A percentile compares a stretch with the other conserved stretches of the same genome.
phyloP scores from a whole-genome alignment of 139 green algal genomes.

The Auxenochlorella pyrenoidosa region DNA sequence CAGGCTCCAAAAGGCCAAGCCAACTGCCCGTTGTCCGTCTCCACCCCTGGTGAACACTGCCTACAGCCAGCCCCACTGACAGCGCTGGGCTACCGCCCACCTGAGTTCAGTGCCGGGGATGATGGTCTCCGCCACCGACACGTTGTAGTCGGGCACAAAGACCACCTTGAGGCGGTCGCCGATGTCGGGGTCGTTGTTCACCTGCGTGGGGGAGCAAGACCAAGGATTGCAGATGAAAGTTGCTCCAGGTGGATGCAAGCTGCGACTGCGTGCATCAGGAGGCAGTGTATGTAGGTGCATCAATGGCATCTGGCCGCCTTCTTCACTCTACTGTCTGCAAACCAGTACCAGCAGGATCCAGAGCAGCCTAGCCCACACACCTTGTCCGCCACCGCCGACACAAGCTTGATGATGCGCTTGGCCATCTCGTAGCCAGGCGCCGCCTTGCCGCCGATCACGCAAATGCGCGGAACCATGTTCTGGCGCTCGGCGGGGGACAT shows the following conservation, averaged over 20 bases:
- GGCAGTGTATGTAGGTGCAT: neutral
- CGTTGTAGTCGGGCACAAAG: slow-evolving; percentile 99
- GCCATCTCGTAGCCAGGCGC: slow-evolving; percentile 97
- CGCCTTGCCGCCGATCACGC: slow-evolving; percentile 97
- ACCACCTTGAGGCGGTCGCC: slow-evolving; percentile 93
- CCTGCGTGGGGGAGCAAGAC: slow-evolving; percentile 3
- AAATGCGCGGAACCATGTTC: slow-evolving; percentile 89
- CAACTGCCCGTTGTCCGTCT: neutral
- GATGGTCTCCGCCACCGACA: slow-evolving; percentile 93
- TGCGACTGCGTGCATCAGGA: too few species aligned
- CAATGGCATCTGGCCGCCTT: neutral
- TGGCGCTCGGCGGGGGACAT: slow-evolving; percentile 88
- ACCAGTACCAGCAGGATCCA: too few species aligned
- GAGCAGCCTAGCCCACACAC: neutral
- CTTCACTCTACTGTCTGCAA: neutral
- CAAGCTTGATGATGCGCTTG: slow-evolving; percentile 98
- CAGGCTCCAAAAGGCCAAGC: neutral
- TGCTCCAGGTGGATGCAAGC: too few species aligned
- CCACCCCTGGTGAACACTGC: too few species aligned
- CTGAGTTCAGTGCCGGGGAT: slow-evolving; percentile 89
- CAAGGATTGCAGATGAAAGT: neutral
- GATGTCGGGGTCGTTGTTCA: slow-evolving; percentile 93
- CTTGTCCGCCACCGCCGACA: slow-evolving; percentile 87
- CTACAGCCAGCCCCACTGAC: neutral
- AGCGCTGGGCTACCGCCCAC: neutral